Conservation (phyloP, 306 rosid species). For the Echinosophora koreensis region DNA sequence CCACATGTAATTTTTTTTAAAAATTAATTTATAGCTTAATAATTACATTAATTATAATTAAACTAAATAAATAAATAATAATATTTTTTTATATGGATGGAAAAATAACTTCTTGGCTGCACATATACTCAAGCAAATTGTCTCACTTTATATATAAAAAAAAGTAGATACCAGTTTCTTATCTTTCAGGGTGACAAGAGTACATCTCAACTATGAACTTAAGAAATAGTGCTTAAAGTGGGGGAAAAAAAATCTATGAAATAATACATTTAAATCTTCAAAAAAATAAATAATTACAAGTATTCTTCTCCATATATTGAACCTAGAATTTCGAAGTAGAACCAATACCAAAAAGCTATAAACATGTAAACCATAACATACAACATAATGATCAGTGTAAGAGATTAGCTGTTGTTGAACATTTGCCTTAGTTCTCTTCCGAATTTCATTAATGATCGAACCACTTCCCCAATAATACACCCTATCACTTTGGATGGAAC, state of each 20-base stretch:
- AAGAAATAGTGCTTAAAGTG: no score
- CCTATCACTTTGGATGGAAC: constrained; percentile 96
- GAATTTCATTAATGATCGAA: constrained; percentile 89
- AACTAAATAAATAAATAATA: no score
- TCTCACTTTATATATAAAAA: background rate
- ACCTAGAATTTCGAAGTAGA: constrained; percentile 28
- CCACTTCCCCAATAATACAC: constrained; percentile 97
- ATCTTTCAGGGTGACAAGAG: background rate
- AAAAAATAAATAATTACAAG: background rate
- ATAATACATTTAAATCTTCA: background rate
- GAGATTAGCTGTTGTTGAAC: constrained; percentile 51
- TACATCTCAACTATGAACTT: no score
- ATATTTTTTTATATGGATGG: no score
- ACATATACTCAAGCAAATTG: background rate
- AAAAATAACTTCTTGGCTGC: background rate
- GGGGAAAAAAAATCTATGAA: no score
- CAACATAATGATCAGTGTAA: constrained; percentile 15
- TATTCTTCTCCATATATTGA: background rate
- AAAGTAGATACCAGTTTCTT: background rate
- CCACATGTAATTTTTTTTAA: no score
- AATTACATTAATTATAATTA: no score
- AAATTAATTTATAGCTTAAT: no score
- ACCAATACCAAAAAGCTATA: background rate
- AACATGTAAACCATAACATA: constrained; percentile 20
- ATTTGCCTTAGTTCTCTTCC: constrained; percentile 89